Base-by-base conservation (phyloP, 2,329 filamentous ascomycete species). In the Uncinocarpus reesii region DNA sequence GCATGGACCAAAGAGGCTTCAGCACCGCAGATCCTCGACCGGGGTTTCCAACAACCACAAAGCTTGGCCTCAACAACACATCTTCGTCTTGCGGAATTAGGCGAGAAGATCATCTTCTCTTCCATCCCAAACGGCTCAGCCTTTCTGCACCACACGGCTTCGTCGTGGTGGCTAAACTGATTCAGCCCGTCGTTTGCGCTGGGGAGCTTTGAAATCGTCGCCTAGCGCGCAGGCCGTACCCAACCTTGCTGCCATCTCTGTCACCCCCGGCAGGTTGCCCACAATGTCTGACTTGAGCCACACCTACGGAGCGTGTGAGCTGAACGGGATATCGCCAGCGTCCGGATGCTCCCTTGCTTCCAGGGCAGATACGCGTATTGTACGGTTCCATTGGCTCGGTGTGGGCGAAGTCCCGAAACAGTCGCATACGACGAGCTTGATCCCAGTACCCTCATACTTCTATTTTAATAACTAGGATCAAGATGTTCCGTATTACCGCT, bases 51-150 rank as follows among this genome's bases (percentile, higher is more conserved):
- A 31, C n/a, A n/a, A 46, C 43, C 36, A 47, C 45, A 47, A 47
- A 47, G 45, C 45, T 47, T 47, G 45, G 45, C 45, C 36, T 47
- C 36, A 41, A 47, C 45, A 47, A 47, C 45, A 47, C 44, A 40
- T 20, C 26, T 41, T n/a, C 26, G 23, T 20, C 15, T 7, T 35
- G 42, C n/a, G 36, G n/a, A 23, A 2, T 31, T 38, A 47, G 34
- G 34, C 44, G 34, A 47, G 18, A 28, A 40, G 44, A 47, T 38
- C 34, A 40, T 11, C 35, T 42, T n/a, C 31, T 18, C 13, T 35
- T 40, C 28, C 15, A 28, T 8, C 13, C 20, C 5, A 6, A 45
- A 45, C 32, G 42, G 42, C 16, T 45, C 21, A 35, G 8, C 21
- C 11, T 16, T 21, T 45, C 34, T 47, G 34, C 44, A 47, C 15